A percentile compares a stretch with the other conserved stretches of the same genome.
Evolutionary conservation across 2,329 filamentous ascomycete species (phyloP).

Genomic region (Hypoxylon sp.): DNA sequence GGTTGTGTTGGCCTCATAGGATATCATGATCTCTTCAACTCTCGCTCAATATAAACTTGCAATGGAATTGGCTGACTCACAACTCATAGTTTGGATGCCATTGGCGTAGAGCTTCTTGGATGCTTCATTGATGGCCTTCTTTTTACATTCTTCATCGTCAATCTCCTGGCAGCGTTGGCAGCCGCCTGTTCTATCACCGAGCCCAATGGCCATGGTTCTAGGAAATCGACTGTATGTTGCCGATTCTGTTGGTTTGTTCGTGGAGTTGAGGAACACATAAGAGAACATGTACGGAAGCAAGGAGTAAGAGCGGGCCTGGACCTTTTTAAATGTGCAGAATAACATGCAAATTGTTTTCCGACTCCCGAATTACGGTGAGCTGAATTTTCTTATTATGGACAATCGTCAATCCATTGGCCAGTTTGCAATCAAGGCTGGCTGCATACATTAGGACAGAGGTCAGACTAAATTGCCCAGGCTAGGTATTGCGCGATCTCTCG

Average conservation of each 20-base stretch:
- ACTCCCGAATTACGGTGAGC: slow-evolving; percentile 39
- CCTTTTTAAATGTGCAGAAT: slow-evolving; percentile 28
- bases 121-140: slow-evolving; percentile 21
- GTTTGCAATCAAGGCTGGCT: slow-evolving; percentile 28
- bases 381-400: slow-evolving; percentile 39
- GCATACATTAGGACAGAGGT: slow-evolving; percentile 26
- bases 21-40: slow-evolving; percentile 3
- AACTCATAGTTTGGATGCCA: not conserved
- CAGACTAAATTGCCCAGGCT: slow-evolving; percentile 11
- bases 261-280: slow-evolving; percentile 11
- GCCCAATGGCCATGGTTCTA: slow-evolving; percentile 43
- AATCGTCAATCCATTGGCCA: slow-evolving; percentile 42
- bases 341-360: slow-evolving; percentile 4
- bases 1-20: slow-evolving; percentile 10
- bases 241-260: slow-evolving; percentile 15
- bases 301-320: slow-evolving; percentile 19
- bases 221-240: not conserved
- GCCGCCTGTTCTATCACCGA: slow-evolving; percentile 26
- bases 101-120: slow-evolving; percentile 13
- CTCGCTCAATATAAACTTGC: slow-evolving; percentile 4
- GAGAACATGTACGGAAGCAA: slow-evolving; percentile 17
- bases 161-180: slow-evolving; percentile 50
- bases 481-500: slow-evolving; percentile 39
- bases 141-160: slow-evolving; percentile 45
- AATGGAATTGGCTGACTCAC: slow-evolving; percentile 31